Conservation (phyloP, 208 protist species). For the Leishmania tropica region DNA sequence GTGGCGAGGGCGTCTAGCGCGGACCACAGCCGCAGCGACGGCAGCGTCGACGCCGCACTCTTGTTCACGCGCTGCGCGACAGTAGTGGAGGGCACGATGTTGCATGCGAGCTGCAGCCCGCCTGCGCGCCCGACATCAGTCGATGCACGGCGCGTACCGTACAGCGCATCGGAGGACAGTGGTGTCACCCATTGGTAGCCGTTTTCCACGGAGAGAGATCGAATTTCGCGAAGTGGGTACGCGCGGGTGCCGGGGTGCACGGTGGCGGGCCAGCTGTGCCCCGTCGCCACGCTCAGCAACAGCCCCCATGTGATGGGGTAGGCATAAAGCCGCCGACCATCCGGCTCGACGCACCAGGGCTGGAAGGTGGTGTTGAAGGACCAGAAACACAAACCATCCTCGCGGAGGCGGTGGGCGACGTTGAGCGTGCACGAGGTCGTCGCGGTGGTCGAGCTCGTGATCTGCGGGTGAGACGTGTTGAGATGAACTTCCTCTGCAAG, state of each 20-base stretch:
- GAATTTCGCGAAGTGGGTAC: constrained; percentile 35
- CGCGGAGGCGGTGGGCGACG: constrained; percentile 59
- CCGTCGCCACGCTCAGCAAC: constrained; percentile 41
- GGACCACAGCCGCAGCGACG: constrained; percentile 18
- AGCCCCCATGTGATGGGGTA: constrained; percentile 48
- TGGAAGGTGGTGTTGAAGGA: constrained; percentile 62
- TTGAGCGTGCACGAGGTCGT: background rate
- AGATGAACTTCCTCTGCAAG: background rate
- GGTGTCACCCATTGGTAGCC: constrained; percentile 46
- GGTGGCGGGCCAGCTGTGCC: constrained; percentile 46
- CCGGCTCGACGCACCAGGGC: constrained; percentile 36
- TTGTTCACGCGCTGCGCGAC: constrained; percentile 14
- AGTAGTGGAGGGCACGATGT: background rate
- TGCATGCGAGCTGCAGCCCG: constrained; percentile 11
- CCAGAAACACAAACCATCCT: constrained; percentile 72
- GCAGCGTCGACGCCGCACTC: background rate
- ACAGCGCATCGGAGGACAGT: constrained; percentile 15
- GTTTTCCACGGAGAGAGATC: constrained; percentile 7
- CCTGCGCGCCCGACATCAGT: background rate
- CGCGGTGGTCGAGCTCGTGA: constrained; percentile 10
- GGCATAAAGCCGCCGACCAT: constrained; percentile 33
- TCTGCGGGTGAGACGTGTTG: background rate
- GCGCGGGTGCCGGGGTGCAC: constrained; percentile 44
- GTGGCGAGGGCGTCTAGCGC: background rate
- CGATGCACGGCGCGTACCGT: background rate